Base-by-base conservation (phyloP, 495 filamentous ascomycete genomes). In the Jackrogersella multiformis region DNA sequence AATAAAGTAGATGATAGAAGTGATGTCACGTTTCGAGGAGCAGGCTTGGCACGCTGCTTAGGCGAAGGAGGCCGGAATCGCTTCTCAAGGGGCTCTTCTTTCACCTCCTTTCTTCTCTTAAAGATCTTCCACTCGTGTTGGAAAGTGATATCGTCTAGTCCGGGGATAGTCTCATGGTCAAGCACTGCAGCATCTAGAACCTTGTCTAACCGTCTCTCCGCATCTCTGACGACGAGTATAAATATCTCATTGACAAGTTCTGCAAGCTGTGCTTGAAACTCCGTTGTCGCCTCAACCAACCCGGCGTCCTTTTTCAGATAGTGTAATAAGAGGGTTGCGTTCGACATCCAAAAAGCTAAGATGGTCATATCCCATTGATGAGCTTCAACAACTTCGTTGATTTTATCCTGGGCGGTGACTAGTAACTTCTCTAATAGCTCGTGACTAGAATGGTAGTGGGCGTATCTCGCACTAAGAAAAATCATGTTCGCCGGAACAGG, bases 341-440 rank as follows among this genome's bases (percentile, higher is more conserved):
- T 99, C 7, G 96, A 98, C 72, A 97, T 92, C 95, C 95, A 99
- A 72, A 98, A 99, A 1, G 95, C 96, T 15, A 98, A 82, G 63
- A 98, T 95, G 0, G 95, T 99, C 95, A 99, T 99, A 71, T 99
- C 95, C 94, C 95, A 97, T 71, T 99, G 95, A 69, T 97, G 87
- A 35, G 84, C 85, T 73, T 97, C 96, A 24, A 99, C 93, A 38
- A 97, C 93, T 53, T 92, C 88, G 69, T 98, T 97, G 64, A 99
- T 97, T 77, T 94, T 97, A 51, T 97, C 91, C 85, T 94, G 96
- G 28, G 95, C 93, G 20, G 90, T 90, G 26, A 91, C 82, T 6
- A 98, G 86, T 6, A 98, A 85, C 26, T 87, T 89, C 12, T 83
- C 89, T 12, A 99, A 79, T 7, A 99, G 81, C 57, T 97, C 94